Conservation (phyloP, 306 rosid species). For the Luffa acutangula region DNA sequence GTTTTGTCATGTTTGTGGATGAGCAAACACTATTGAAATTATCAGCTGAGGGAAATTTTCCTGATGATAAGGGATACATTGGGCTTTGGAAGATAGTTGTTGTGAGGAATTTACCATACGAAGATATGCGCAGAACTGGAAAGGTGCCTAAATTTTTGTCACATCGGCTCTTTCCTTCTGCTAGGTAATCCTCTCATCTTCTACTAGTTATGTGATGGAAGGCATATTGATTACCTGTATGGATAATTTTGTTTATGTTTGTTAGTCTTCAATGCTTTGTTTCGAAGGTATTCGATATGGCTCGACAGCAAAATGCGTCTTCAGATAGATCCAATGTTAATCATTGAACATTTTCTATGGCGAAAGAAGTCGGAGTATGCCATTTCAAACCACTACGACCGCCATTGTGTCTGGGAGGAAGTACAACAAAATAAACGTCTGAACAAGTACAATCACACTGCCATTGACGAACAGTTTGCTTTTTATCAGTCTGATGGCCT, state of each 20-base stretch:
- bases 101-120: constrained; percentile 65
- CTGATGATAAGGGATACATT: constrained; percentile 52
- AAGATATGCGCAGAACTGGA: constrained; percentile 92
- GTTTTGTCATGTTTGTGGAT: constrained; percentile 91
- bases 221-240: constrained; percentile 7
- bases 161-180: constrained; percentile 75
- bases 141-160: constrained; percentile 93
- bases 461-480: constrained; percentile 66
- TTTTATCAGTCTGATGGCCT: constrained; percentile 85
- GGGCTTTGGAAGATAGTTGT: constrained; percentile 77
- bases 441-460: constrained; percentile 69
- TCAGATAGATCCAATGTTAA: constrained; percentile 66
- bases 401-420: constrained; percentile 94
- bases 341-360: constrained; percentile 84
- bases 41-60: constrained; percentile 58
- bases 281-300: constrained; percentile 89
- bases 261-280: constrained; percentile 10
- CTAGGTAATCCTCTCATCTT: constrained; percentile 49
- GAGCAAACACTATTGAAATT: constrained; percentile 56
- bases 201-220: constrained; percentile 12
- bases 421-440: constrained; percentile 88
- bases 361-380: constrained; percentile 74
- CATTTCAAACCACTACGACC: constrained; percentile 89
- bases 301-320: constrained; percentile 96
- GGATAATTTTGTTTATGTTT: not conserved